Conservation (phyloP, 1,139 yeast species). For the Suhomyces bokatorum region DNA sequence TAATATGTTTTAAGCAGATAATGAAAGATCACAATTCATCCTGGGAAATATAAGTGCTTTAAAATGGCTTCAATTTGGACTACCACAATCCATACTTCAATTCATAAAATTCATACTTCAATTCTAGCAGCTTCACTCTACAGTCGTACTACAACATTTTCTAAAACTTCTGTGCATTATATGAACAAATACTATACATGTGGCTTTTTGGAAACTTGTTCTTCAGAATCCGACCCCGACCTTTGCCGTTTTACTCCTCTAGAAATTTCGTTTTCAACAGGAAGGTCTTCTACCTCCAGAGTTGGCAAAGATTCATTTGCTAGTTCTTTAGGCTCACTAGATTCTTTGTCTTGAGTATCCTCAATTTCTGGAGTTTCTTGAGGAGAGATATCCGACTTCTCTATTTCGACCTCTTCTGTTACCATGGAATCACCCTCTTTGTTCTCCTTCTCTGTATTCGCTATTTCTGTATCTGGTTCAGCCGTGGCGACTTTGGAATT, state of each 20-base stretch:
- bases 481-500: too few relatives aligned
- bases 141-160: too few relatives aligned
- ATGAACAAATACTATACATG: not conserved
- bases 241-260: conserved; percentile 6
- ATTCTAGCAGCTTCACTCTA: too few relatives aligned
- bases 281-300: not conserved
- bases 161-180: not conserved
- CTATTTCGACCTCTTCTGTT: conserved; percentile 8
- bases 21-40: too few relatives aligned
- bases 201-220: not conserved
- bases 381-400: not conserved
- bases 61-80: too few relatives aligned
- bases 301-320: not conserved
- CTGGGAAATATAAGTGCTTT: too few relatives aligned
- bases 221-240: conserved; percentile 3
- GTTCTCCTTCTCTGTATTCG: not conserved
- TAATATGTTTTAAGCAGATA: too few relatives aligned
- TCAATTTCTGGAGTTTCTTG: not conserved
- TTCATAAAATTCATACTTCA: too few relatives aligned
- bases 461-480: not conserved
- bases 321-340: not conserved
- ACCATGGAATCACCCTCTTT: not conserved
- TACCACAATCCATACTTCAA: too few relatives aligned
- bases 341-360: not conserved
- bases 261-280: conserved; percentile 1